phyloP scores from a whole-genome alignment of 1,284 basidiomycete genomes.

The Lignosus rhinocerotis region DNA sequence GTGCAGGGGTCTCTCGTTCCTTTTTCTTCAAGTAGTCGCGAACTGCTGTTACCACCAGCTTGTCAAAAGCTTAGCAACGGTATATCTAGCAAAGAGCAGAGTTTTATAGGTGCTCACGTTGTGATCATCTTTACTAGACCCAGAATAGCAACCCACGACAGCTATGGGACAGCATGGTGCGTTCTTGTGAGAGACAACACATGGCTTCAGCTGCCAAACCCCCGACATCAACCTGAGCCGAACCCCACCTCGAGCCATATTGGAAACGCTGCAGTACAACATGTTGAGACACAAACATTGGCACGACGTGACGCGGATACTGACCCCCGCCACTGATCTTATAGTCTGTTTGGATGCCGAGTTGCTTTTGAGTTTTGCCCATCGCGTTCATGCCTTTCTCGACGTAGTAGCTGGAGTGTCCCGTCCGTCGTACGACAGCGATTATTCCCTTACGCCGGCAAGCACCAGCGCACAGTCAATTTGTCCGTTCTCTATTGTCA shows the following conservation, averaged over 20 bases:
- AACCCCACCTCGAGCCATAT: slow-evolving; percentile 73
- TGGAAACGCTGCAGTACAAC: slow-evolving; percentile 62
- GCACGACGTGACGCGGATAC: slow-evolving; percentile 25
- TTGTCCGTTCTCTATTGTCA: background rate
- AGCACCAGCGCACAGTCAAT: background rate
- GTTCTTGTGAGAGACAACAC: slow-evolving; percentile 47
- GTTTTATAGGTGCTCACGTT: slow-evolving; percentile 45
- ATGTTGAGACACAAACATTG: too few species aligned
- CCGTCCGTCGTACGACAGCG: slow-evolving; percentile 74
- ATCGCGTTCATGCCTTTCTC: slow-evolving; percentile 81
- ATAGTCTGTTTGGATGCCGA: slow-evolving; percentile 64
- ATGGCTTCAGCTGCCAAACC: slow-evolving; percentile 8
- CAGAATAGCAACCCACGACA: slow-evolving; percentile 78
- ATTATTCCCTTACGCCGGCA: slow-evolving; percentile 57
- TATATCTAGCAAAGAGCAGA: background rate
- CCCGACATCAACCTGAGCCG: background rate
- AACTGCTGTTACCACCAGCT: slow-evolving; percentile 68
- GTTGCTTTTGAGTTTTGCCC: slow-evolving; percentile 72
- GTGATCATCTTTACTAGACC: slow-evolving; percentile 78
- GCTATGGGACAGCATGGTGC: slow-evolving; percentile 81
- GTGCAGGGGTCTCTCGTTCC: slow-evolving; percentile 37
- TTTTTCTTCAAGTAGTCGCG: slow-evolving; percentile 71
- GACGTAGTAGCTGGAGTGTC: slow-evolving; percentile 80
- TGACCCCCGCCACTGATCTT: slow-evolving; percentile 74
- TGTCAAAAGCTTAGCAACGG: background rate